phyloP scores from a whole-genome alignment of 495 filamentous ascomycete species.

The Venustampulla echinocandica region DNA sequence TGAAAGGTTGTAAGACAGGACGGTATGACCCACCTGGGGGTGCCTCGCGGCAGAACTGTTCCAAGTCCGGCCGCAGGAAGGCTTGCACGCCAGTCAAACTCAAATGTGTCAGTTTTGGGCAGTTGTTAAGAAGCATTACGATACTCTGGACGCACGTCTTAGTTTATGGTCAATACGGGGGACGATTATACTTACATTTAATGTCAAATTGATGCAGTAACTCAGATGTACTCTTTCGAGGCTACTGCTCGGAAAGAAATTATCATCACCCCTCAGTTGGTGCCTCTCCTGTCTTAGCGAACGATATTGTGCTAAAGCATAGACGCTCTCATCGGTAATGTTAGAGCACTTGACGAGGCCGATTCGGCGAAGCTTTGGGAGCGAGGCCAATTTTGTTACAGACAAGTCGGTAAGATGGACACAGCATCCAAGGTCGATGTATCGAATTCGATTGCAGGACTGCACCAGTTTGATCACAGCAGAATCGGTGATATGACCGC shows the following conservation, averaged over 20 bases:
- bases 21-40: slow-evolving; percentile 48
- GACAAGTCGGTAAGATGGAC: slow-evolving; percentile 78
- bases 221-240: slow-evolving; percentile 94
- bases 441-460: slow-evolving; percentile 85
- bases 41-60: slow-evolving; percentile 75
- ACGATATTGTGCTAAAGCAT: slow-evolving; percentile 62
- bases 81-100: slow-evolving; percentile 91
- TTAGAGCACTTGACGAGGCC: slow-evolving; percentile 87
- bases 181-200: slow-evolving; percentile 50
- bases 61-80: slow-evolving; percentile 68
- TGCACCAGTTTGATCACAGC: slow-evolving; percentile 77
- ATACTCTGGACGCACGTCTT: slow-evolving; percentile 58
- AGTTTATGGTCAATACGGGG: not conserved
- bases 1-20: not conserved
- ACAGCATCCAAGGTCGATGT: slow-evolving; percentile 96
- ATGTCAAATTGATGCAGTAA: slow-evolving; percentile 78
- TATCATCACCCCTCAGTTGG: slow-evolving; percentile 42
- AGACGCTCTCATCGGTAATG: slow-evolving; percentile 85
- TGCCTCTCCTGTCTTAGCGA: slow-evolving; percentile 32
- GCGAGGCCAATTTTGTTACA: slow-evolving; percentile 70
- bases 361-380: slow-evolving; percentile 90
- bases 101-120: slow-evolving; percentile 86
- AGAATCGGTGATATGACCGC: slow-evolving; percentile 77
- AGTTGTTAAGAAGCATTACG: slow-evolving; percentile 77
- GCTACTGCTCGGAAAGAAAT: slow-evolving; percentile 33